Base-by-base conservation (phyloP, 768 basidiomycete species). In the Psilocybe cubensis region DNA sequence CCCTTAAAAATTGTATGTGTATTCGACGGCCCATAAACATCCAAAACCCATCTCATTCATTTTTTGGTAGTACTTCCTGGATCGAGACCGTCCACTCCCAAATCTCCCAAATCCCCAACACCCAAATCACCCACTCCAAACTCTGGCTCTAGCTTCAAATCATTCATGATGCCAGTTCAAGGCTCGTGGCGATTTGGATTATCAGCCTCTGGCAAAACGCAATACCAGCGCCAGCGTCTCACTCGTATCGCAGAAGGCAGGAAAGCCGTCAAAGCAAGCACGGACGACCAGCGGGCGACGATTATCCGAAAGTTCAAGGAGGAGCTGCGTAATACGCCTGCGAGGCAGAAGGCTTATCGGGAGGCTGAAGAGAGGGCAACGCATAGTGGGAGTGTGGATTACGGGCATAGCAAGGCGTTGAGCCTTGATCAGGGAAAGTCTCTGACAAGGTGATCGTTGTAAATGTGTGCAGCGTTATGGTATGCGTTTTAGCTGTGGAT, bases 211-310 rank as follows among this genome's bases (percentile, higher is more conserved):
- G 72, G 69, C 1, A 56, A 66, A 48, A 68, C 68, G 35, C 70
- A 70, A 51, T 72, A 77, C 28, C 64, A 71, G 8, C 66, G 69
- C 11, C 72, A 73, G 20, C 74, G 74, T 7, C 48, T 62, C n/a
- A 76, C 73, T 11, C 71, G 78, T 24, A 70, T 78, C 12, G 66
- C 68, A 6, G 75, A 82, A 53, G 81, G 81, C 3, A 45, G 69
- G 5, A 71, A 73, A 53, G 78, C 70, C 1, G 72, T 73, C 5
- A 66, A 64, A 49, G 56, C 54, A n/a, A 74, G 76, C 63, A 72
- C 72, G 1, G 62, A 57, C n/a, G 55, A 65, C 3, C 68, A 81
- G 51, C 63, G 73, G 27, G 57, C 63, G 1, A 65, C 65, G 12
- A 71, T 82, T 11, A 54, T 80, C 27, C 62, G 63, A 48, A 69